Evolutionary conservation across 202 grass and related monocot species (phyloP).

Genomic region (Tripidium arundinaceum): DNA sequence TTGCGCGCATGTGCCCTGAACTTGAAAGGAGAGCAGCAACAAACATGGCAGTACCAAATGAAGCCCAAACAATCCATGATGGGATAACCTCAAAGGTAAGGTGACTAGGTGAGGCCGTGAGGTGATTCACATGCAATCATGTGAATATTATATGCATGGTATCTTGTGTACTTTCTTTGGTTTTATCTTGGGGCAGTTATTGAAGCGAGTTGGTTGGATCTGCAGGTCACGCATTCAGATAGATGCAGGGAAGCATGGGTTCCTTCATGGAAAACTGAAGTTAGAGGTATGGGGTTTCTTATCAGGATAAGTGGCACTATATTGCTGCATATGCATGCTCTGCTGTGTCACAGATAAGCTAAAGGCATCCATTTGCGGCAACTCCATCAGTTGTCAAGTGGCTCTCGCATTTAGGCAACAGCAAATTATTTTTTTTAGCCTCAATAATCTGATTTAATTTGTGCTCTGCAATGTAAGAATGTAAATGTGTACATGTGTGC

Average conservation of each 20-base stretch:
- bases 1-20: constrained; percentile 33
- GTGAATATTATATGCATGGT: neutral
- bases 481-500: neutral
- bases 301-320: constrained; percentile 19
- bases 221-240: constrained; percentile 21
- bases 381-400: constrained; percentile 4
- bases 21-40: constrained; percentile 31
- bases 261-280: constrained; percentile 19
- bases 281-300: constrained; percentile 26
- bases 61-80: constrained; percentile 20
- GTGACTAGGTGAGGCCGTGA: neutral
- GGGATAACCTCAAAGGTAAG: constrained; percentile 6
- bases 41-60: constrained; percentile 15
- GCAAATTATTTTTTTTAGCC: neutral
- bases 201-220: constrained; percentile 42
- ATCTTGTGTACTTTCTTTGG: neutral
- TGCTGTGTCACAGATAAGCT: constrained; percentile 4
- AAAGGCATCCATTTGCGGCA: constrained; percentile 17
- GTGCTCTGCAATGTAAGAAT: neutral
- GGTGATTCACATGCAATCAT: constrained; percentile 10
- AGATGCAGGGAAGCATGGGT: constrained; percentile 11
- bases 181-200: constrained; percentile 10
- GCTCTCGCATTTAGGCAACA: neutral
- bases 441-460: neutral
- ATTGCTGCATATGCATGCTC: neutral